Percentiles rank a stretch among this genome's conserved stretches.
These are phyloP conservation scores for Adansonia rubrostipa DNA, from an alignment of 441 rosid genomes.

Conservation along the genomic window DNA sequence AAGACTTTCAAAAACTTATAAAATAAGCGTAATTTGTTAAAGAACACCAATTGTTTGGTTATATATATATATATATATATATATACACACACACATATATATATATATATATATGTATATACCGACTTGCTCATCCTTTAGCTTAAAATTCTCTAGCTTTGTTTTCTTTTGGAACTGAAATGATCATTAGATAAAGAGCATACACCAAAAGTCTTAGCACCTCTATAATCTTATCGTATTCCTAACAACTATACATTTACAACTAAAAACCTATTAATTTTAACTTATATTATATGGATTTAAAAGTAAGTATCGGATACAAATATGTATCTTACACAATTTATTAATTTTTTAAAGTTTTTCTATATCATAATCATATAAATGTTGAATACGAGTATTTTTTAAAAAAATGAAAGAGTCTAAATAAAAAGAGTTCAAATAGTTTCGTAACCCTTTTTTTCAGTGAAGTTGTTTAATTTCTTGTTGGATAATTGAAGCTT, in stretches of 20 bases:
- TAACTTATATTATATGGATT: too few relatives aligned
- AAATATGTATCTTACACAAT: too few relatives aligned
- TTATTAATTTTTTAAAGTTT: too few relatives aligned
- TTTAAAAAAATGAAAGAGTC: too few relatives aligned
- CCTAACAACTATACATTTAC: not conserved
- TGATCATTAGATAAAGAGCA: not conserved
- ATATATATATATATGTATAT: too few relatives aligned
- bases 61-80: too few relatives aligned
- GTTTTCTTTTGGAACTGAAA: not conserved
- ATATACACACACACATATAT: too few relatives aligned
- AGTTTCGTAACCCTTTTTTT: not conserved
- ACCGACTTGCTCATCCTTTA: not conserved
- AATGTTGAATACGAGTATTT: too few relatives aligned
- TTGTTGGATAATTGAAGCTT: too few relatives aligned
- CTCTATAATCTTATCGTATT: not conserved
- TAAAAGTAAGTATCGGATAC: too few relatives aligned
- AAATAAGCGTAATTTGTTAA: not conserved
- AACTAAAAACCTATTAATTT: not conserved
- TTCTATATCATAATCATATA: too few relatives aligned
- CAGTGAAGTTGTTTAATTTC: not conserved
- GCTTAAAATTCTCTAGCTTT: not conserved
- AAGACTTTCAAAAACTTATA: not conserved
- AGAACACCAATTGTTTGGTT: not conserved
- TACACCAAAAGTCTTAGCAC: not conserved
- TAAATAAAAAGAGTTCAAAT: not conserved